Conservation (phyloP, 257 asterid genomes). For the Solanum sejunctum region DNA sequence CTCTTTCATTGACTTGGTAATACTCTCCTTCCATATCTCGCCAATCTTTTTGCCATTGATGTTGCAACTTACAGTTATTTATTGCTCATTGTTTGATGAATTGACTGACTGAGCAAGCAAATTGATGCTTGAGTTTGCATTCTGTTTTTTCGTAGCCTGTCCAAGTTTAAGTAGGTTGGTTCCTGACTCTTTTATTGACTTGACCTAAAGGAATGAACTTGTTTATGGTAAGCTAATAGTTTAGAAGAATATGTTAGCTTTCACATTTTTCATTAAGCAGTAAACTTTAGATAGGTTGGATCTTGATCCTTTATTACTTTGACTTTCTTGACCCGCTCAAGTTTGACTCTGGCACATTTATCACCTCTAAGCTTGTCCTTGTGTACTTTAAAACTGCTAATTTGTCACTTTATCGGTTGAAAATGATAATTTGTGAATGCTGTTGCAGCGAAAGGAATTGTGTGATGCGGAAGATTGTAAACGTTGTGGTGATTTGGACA, state of each 20-base stretch:
- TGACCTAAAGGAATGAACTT: neutral
- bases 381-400: neutral
- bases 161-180: neutral
- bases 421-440: neutral
- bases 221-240: neutral
- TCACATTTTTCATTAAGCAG: neutral
- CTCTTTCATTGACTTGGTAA: conserved; percentile 8
- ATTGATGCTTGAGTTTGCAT: neutral
- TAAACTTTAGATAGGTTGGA: neutral
- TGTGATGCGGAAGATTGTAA: conserved; percentile 86
- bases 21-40: neutral
- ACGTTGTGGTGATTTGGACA: conserved; percentile 58
- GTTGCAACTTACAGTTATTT: neutral
- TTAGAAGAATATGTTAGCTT: neutral
- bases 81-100: neutral
- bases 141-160: neutral
- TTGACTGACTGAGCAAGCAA: neutral
- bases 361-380: neutral
- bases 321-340: neutral
- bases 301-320: neutral
- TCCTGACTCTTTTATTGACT: neutral
- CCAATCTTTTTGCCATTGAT: neutral
- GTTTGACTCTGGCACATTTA: neutral
- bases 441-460: conserved; percentile 58
- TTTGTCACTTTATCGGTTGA: neutral